Evolutionary conservation across 306 rosid species (phyloP), one percentile per base, ranked within the genome.

Genomic region (Inga laurina): DNA sequence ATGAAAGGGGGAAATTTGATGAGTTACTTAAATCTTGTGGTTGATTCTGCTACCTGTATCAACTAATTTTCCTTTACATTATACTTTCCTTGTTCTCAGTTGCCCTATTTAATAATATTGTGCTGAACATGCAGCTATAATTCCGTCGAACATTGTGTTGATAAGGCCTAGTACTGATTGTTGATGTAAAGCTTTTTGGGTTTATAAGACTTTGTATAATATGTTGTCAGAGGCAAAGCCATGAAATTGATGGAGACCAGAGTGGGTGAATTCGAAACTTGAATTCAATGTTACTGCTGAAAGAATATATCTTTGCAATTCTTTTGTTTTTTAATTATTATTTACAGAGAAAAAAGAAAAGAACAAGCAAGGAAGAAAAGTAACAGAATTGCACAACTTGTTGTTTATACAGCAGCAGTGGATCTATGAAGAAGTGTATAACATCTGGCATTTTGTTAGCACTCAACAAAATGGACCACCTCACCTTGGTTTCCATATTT

Each of bases 1-100:
- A 96, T 85, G 98, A 93, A 74, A 96, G 93, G 56, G 99, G 93
- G 71, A 96, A 92, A 82, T 96, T 92, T 69, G 99, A 96, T 52
- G 99, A 93, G 85, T 77, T 96, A 89, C 49, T 54, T 54, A 45
- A 52, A 59, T 73, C 30, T 51, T 81, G 72, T 81, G 69, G 69
- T 75, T 22, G 73, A 68, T 69, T 61, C 15, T n/a, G n/a, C n/a
- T n/a, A n/a, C n/a, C n/a, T n/a, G n/a, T n/a, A n/a, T n/a, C n/a
- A n/a, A n/a, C n/a, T 82, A 35, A 34, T n/a, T 34, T 79, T 45
- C 21, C 64, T 46, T 44, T 51, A 30, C 66, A 3, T 57, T 69
- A 74, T 13, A 35, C 74, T 62, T 59, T 75, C 41, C 57, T 79
- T 82, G 64, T 64, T 76, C 43, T 45, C 32, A 3, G 57, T 65